Base-by-base conservation (phyloP, 176 grass and related monocot species). In the Raddia guianensis region DNA sequence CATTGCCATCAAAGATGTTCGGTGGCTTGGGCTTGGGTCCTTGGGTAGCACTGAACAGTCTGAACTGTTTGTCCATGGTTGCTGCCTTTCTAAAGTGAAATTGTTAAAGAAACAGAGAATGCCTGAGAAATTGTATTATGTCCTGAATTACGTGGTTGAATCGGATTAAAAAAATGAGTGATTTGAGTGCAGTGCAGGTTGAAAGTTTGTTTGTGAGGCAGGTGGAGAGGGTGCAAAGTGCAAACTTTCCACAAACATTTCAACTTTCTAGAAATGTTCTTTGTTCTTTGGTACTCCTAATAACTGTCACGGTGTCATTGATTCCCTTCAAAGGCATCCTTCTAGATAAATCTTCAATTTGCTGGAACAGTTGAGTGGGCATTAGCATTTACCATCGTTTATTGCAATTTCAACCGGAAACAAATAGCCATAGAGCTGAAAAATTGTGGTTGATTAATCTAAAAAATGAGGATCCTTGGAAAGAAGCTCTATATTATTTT, bases 201-300 rank as follows among this genome's bases (percentile, higher is more conserved):
- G 20, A 20, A 68, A 85, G n/a, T 32, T 76, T 80, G 49, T 16
- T 40, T 9, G 57, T 67, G 50, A 64, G 12, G n/a, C 34, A 44
- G 12, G 37, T 55, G 48, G 1, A 9, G 42, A 27, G 42, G 48
- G 56, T 63, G 76, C 85, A 34, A 76, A 33, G 18, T 2, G 9
- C 11, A 75, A 64, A 57, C 62, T 43, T 67, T 77, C 86, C 78
- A 51, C 35, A 61, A 50, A 66, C 55, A 0, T 58, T 50, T 49
- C 21, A 2, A 44, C 18, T 68, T 61, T 85, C 71, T 85, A 50
- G 60, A 78, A 88, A 2, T 47, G 66, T 75, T 86, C 44, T 75
- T 70, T 79, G 51, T 88, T 89, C 52, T 85, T 76, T 72, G 72
- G 66, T 85, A 9, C 27, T 27, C 27, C 27, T 40, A 40, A 40